Evolutionary conservation across 2,329 filamentous ascomycete species (phyloP).

Genomic region (Chrysosporium queenslandicum): DNA sequence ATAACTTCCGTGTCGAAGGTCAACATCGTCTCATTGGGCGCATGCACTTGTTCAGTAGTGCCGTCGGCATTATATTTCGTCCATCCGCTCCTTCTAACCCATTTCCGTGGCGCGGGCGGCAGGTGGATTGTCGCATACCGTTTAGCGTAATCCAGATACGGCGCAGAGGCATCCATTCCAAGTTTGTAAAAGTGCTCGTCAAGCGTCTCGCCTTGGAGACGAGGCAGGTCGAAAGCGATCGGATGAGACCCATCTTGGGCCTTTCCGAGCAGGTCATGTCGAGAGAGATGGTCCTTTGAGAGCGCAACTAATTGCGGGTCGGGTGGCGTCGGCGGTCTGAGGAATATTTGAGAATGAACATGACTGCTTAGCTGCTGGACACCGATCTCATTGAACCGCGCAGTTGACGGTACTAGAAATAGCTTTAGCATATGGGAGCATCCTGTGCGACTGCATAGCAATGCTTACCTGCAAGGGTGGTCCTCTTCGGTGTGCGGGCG

Average conservation of each 20-base stretch:
- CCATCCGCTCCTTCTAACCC: slow-evolving; percentile 77
- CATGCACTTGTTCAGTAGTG: slow-evolving; percentile 58
- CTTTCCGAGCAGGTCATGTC: slow-evolving; percentile 83
- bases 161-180: slow-evolving; percentile 76
- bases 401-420: slow-evolving; percentile 35
- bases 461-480: not conserved
- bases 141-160: slow-evolving; percentile 66
- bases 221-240: slow-evolving; percentile 76
- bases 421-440: not conserved
- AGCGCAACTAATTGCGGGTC: slow-evolving; percentile 66
- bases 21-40: slow-evolving; percentile 69
- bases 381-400: slow-evolving; percentile 83
- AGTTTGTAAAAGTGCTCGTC: slow-evolving; percentile 93
- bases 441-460: not conserved
- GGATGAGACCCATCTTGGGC: slow-evolving; percentile 66
- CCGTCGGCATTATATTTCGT: slow-evolving; percentile 80
- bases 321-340: slow-evolving; percentile 42
- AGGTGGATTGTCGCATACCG: slow-evolving; percentile 55
- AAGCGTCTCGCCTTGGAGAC: slow-evolving; percentile 65
- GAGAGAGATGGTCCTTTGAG: slow-evolving; percentile 67
- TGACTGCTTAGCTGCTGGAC: slow-evolving; percentile 85
- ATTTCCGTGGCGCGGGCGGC: slow-evolving; percentile 56
- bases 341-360: slow-evolving; percentile 76
- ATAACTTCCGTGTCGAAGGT: slow-evolving; percentile 96
- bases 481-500: not conserved